Evolutionary conservation across 352 stramenopile species (phyloP).

Genomic region (Phytophthora tentaculata): DNA sequence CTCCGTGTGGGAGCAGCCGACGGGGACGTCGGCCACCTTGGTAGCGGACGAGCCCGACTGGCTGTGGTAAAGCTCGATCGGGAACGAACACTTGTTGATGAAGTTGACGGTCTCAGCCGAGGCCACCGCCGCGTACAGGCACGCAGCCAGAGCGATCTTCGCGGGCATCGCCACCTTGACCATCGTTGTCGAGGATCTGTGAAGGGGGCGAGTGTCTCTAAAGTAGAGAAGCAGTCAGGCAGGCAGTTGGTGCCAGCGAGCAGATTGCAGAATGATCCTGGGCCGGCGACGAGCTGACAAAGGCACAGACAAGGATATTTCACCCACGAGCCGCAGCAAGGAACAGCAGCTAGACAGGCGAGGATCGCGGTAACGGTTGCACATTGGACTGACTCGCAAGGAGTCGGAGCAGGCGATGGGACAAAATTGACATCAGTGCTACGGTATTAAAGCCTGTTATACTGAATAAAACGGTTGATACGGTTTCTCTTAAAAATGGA

Average conservation of each 20-base stretch:
- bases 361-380: conserved; percentile 33
- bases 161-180: conserved; percentile 35
- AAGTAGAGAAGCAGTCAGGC: conserved; percentile 10
- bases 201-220: conserved; percentile 13
- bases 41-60: conserved; percentile 30
- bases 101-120: conserved; percentile 45
- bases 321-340: conserved; percentile 5
- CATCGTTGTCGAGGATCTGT: conserved; percentile 27
- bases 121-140: conserved; percentile 26
- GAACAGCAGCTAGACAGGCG: conserved; percentile 20
- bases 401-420: conserved; percentile 22
- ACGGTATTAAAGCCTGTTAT: background rate
- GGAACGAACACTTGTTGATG: conserved; percentile 47
- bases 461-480: background rate
- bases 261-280: conserved; percentile 43
- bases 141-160: conserved; percentile 30
- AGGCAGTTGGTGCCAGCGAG: conserved; percentile 27
- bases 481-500: background rate
- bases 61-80: conserved; percentile 50
- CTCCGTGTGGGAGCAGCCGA: conserved; percentile 16
- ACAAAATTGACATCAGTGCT: conserved; percentile 21
- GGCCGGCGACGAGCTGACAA: conserved; percentile 2
- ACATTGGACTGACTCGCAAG: conserved; percentile 24
- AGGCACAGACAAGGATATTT: conserved; percentile 10
- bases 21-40: conserved; percentile 30